Evolutionary conservation across 2,329 filamentous ascomycete genomes (phyloP).

Genomic region (Scedosporium boydii): DNA sequence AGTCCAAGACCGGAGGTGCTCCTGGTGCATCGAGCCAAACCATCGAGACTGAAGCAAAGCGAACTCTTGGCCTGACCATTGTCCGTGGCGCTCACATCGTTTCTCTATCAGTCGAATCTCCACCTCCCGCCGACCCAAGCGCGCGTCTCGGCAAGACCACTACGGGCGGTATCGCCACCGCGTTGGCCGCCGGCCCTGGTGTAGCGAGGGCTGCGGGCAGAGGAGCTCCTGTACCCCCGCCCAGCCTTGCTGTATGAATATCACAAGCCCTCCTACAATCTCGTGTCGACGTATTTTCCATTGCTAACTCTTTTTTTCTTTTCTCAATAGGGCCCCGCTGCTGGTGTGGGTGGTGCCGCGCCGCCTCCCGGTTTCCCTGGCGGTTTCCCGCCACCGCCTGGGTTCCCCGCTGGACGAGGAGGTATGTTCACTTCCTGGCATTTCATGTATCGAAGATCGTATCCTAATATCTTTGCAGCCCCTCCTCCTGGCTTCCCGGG

Average conservation of each 20-base stretch:
- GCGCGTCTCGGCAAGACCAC: slow-evolving; percentile 74
- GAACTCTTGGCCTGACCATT: slow-evolving; percentile 90
- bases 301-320: not conserved
- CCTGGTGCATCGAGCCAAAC: slow-evolving; percentile 57
- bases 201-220: slow-evolving; percentile 86
- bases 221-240: slow-evolving; percentile 57
- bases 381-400: not conserved
- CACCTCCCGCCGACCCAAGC: slow-evolving; percentile 87
- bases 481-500: slow-evolving; percentile 42
- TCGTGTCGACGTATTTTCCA: slow-evolving; percentile 13
- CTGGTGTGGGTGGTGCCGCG: slow-evolving; percentile 67
- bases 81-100: slow-evolving; percentile 92
- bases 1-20: slow-evolving; percentile 60
- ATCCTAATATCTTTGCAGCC: slow-evolving; percentile 25
- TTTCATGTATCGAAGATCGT: not conserved
- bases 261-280: not conserved
- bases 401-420: slow-evolving; percentile 44
- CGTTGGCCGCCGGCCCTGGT: slow-evolving; percentile 74
- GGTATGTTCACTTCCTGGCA: slow-evolving; percentile 31
- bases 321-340: slow-evolving; percentile 57
- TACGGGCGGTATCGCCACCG: slow-evolving; percentile 57
- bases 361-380: slow-evolving; percentile 50
- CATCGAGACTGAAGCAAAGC: slow-evolving; percentile 90
- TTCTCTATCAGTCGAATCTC: slow-evolving; percentile 89
- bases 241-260: slow-evolving; percentile 60